Evolutionary conservation across 176 grass and related monocot species (phyloP), one percentile per base, ranked within the genome.

Genomic region (Raddia distichophylla): DNA sequence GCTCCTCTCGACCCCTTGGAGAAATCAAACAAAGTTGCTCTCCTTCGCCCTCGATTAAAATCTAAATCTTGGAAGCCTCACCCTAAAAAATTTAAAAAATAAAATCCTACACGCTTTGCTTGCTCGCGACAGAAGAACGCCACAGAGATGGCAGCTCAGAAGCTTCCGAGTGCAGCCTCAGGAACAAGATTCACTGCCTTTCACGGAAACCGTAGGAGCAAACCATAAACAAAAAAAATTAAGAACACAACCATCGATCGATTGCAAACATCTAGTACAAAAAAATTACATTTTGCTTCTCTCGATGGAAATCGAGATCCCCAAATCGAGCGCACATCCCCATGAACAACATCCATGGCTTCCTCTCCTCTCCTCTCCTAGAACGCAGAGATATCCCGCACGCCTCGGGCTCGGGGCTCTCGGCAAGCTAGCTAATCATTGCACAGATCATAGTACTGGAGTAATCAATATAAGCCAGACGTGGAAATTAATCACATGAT

Each of bases 231-330:
- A 74, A 74, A 1, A 14, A 8, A n/a, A 32, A 67, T 22, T 9
- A 69, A 27, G 27, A 27, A 27, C 73, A 76, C 60, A 4, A 1
- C 1, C 49, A 40, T 40, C 37, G 37, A 40, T 3, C 37, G n/a
- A 33, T 75, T 8, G 46, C 63, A 63, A 61, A 75, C 74, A 80
- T 74, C 45, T 34, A 50, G 27, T 27, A 27, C 27, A 40, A 40
- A 40, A 15, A 37, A 46, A 84, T 84, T 84, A 69, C 20, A 48
- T 48, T 76, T 48, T 76, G 62, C 80, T 33, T 10, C 8, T 37
- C 82, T 81, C 77, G 72, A 89, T 64, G 71, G 76, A 79, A 79
- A 76, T 76, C 83, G 59, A 89, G 82, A 89, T 89, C 78, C 86
- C 86, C 42, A 72, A 57, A 58, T 13, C 43, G 18, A 35, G 12